Conservation (phyloP, 805 yeast genomes). For the Schwanniomyces yamadae region DNA sequence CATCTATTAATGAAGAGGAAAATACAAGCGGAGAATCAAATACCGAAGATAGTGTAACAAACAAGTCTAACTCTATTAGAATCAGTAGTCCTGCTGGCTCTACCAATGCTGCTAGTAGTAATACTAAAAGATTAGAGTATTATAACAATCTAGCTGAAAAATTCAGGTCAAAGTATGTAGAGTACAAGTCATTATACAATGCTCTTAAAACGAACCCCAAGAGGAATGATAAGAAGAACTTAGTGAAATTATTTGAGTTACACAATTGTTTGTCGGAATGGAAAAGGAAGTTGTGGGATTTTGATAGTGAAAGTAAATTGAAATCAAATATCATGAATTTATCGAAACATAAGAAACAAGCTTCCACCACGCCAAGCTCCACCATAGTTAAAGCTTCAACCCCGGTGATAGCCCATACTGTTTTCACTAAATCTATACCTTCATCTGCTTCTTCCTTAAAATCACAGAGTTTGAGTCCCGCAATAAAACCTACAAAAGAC, state of each 20-base stretch:
- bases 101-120: not conserved
- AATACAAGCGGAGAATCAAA: slow-evolving; percentile 5
- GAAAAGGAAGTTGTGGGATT: slow-evolving; percentile 57
- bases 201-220: slow-evolving; percentile 13
- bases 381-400: not conserved
- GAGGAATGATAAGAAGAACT: slow-evolving; percentile 17
- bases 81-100: too few relatives aligned
- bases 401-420: too few relatives aligned
- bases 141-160: slow-evolving; percentile 44
- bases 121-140: slow-evolving; percentile 27
- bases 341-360: slow-evolving; percentile 34
- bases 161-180: slow-evolving; percentile 48
- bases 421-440: not conserved
- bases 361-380: not conserved
- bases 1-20: slow-evolving; percentile 31
- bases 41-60: slow-evolving; percentile 1
- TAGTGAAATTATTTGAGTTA: slow-evolving; percentile 45
- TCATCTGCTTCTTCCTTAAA: not conserved
- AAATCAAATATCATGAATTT: slow-evolving; percentile 35
- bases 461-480: not conserved
- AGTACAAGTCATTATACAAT: slow-evolving; percentile 48
- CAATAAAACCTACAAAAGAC: not conserved
- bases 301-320: slow-evolving; percentile 30
- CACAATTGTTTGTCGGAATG: slow-evolving; percentile 53
- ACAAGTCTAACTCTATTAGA: not conserved